phyloP scores from a whole-genome alignment of 192 early-diverging fungal species.

The Pilobolus umbonatus region DNA sequence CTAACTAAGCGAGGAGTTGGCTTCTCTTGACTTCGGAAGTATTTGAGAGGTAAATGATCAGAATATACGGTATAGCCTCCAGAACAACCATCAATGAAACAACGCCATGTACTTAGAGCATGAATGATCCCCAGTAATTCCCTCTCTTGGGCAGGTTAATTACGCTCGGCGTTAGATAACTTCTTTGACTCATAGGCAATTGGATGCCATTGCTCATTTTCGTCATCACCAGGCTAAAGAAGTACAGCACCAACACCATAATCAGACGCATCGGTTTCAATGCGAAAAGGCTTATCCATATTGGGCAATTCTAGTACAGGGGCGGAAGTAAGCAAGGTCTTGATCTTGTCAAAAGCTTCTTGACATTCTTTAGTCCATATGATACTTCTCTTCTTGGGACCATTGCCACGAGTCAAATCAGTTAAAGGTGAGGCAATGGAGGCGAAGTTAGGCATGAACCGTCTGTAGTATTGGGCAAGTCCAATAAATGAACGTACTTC shows the following conservation, averaged over 20 bases:
- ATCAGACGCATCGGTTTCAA: slow-evolving; percentile 1
- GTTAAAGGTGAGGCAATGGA: slow-evolving; percentile 18
- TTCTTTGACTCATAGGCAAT: slow-evolving; percentile 34
- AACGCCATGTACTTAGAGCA: slow-evolving; percentile 11
- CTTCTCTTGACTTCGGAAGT: neutral
- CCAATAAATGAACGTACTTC: slow-evolving; percentile 26
- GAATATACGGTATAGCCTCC: neutral
- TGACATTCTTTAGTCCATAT: slow-evolving; percentile 2
- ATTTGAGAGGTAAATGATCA: slow-evolving; percentile 10
- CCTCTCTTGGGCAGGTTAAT: slow-evolving; percentile 20
- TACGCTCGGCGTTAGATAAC: slow-evolving; percentile 20
- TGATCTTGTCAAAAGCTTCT: neutral
- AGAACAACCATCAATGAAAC: slow-evolving; percentile 3
- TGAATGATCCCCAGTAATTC: slow-evolving; percentile 7
- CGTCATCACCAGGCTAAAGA: neutral
- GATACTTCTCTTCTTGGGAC: neutral
- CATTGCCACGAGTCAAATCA: neutral
- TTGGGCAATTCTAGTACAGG: neutral
- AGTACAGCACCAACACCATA: neutral
- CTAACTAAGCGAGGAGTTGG: slow-evolving; percentile 1
- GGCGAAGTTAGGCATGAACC: slow-evolving; percentile 18
- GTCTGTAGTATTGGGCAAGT: slow-evolving; percentile 18
- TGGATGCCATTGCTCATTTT: slow-evolving; percentile 11
- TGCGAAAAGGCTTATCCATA: neutral
- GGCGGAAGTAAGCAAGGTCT: neutral